Percentiles rank a stretch among this genome's conserved stretches.
These are phyloP conservation scores for Aspergillus luchuensis DNA, from an alignment of 2,329 filamentous ascomycete species.

Conservation along the genomic window DNA sequence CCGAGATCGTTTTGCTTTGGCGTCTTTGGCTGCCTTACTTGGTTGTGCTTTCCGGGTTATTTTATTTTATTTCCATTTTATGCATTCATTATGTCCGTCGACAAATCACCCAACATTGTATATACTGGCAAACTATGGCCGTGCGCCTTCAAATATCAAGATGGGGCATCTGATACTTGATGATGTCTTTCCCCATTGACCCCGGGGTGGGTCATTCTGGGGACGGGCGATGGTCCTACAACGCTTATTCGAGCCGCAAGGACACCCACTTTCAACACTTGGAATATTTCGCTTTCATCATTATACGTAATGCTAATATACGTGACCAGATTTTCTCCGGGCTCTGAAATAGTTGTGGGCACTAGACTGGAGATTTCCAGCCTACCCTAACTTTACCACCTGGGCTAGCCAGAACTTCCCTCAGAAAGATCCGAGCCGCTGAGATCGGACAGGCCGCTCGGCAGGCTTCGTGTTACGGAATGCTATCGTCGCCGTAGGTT, in stretches of 20 bases:
- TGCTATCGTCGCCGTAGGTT: not conserved
- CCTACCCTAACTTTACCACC: not conserved
- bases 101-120: too few relatives aligned
- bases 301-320: not conserved
- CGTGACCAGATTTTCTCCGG: not conserved
- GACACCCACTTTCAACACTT: not conserved
- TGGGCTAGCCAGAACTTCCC: not conserved
- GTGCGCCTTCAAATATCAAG: too few relatives aligned
- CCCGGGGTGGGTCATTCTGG: slow-evolving; percentile 3
- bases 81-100: too few relatives aligned
- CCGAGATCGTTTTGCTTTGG: slow-evolving; percentile 12
- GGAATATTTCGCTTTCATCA: not conserved
- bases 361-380: not conserved
- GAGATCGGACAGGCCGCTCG: not conserved
- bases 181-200: not conserved
- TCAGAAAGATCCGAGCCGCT: not conserved
- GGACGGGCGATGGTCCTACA: not conserved
- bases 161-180: not conserved
- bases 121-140: too few relatives aligned
- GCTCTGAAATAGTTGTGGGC: not conserved
- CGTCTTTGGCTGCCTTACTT: too few relatives aligned
- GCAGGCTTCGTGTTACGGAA: not conserved
- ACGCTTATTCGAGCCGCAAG: not conserved
- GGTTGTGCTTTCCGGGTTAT: too few relatives aligned
- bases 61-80: too few relatives aligned